Conservation (phyloP, 495 filamentous ascomycete genomes). For the Trichoderma erinaceum region DNA sequence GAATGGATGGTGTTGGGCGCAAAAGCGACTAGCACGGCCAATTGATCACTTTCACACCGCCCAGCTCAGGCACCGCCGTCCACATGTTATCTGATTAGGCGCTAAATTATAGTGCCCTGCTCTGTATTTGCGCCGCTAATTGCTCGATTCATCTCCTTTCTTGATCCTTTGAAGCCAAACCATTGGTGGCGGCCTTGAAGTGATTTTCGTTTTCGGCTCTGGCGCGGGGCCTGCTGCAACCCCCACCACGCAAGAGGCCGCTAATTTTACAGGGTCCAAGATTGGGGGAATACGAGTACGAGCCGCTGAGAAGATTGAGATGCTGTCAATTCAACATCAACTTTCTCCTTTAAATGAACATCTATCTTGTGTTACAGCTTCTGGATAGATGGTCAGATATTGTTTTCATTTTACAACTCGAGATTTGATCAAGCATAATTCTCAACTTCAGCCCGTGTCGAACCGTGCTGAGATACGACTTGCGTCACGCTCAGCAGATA, state of each 20-base stretch:
- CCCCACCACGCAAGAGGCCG: not conserved
- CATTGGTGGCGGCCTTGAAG: not conserved
- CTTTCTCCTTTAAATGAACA: no score
- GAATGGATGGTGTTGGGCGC: not conserved
- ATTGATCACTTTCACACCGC: not conserved
- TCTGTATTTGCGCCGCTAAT: not conserved
- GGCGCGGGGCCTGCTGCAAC: slow-evolving; percentile 5
- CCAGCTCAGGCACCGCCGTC: not conserved
- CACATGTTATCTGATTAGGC: no score
- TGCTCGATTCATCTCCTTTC: not conserved
- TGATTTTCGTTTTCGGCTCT: not conserved
- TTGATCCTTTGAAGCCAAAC: not conserved
- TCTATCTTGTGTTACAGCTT: no score
- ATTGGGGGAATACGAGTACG: slow-evolving; percentile 1
- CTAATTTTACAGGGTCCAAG: not conserved
- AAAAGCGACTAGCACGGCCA: not conserved
- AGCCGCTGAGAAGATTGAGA: no score
- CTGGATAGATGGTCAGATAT: no score
- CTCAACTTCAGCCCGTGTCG: no score
- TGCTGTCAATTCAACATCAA: no score
- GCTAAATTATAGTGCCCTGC: no score
- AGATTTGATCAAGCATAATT: no score
- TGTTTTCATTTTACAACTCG: no score
- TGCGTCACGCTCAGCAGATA: no score
- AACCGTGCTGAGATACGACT: no score